A percentile compares a stretch with the other conserved stretches of the same genome.
Evolutionary conservation across 257 asterid species (phyloP).

Genomic region (Anisodus tanguticus): DNA sequence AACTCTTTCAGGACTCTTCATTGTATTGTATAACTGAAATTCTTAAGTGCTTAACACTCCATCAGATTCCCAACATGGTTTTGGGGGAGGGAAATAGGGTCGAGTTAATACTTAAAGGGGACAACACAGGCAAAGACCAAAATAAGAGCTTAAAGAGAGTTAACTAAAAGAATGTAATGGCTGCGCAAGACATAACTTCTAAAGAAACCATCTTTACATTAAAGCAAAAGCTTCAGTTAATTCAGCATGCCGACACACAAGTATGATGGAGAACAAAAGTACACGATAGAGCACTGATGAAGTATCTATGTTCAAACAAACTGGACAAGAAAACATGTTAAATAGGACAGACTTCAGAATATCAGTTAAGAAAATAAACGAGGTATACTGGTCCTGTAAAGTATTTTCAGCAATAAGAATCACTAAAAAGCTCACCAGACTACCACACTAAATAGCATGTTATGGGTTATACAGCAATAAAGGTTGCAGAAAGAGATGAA

Average conservation of each 20-base stretch:
- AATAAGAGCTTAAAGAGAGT: neutral
- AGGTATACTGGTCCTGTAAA: neutral
- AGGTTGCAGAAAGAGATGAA: neutral
- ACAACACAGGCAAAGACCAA: neutral
- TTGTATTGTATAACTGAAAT: neutral
- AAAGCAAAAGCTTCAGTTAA: neutral
- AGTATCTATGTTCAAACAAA: neutral
- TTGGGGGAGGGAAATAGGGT: neutral
- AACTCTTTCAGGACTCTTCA: neutral
- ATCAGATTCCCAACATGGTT: neutral
- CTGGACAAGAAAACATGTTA: constrained; percentile 1
- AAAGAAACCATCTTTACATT: neutral
- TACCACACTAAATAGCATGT: neutral
- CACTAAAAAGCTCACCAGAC: neutral
- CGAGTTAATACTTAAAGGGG: neutral
- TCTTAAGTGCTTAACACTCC: neutral
- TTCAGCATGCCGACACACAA: neutral
- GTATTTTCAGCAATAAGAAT: constrained; percentile 8
- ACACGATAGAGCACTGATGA: neutral
- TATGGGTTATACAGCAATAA: neutral
- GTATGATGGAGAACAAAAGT: neutral
- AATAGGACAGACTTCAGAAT: constrained; percentile 17
- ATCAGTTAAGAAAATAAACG: neutral
- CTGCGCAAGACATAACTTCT: neutral
- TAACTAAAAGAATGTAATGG: neutral